Percentiles rank a stretch among this genome's conserved stretches.
These are phyloP conservation scores for Pichia norvegensis DNA, from an alignment of 1,139 yeast genomes.

Conservation along the genomic window DNA sequence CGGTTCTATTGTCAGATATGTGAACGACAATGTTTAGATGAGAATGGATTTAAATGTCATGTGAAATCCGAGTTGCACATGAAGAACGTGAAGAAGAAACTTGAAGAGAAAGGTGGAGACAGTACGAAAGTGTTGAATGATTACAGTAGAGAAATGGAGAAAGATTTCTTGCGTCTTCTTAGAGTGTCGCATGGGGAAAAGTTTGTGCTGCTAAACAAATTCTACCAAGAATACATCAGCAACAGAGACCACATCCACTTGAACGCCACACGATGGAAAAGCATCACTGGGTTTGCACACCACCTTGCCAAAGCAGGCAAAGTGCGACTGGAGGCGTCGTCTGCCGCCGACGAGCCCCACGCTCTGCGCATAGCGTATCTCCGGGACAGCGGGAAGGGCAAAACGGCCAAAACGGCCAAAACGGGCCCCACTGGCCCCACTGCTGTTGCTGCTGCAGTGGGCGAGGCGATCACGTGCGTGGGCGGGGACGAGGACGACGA, in stretches of 20 bases:
- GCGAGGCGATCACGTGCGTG: no score
- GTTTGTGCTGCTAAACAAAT: slow-evolving; percentile 68
- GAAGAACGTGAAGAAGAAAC: slow-evolving; percentile 37
- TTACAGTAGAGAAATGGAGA: slow-evolving; percentile 53
- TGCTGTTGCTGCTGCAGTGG: background rate
- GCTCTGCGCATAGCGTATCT: background rate
- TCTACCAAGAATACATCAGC: slow-evolving; percentile 79
- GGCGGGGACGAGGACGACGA: background rate
- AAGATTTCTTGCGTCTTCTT: slow-evolving; percentile 58
- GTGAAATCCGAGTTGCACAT: slow-evolving; percentile 69
- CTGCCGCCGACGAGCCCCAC: background rate
- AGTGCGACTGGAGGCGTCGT: slow-evolving; percentile 15
- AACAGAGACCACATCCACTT: slow-evolving; percentile 81
- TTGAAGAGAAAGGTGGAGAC: slow-evolving; percentile 25
- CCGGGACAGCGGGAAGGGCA: background rate
- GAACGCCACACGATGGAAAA: slow-evolving; percentile 79
- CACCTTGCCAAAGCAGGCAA: slow-evolving; percentile 50
- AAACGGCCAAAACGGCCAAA: background rate
- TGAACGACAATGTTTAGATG: slow-evolving; percentile 88
- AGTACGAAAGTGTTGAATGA: slow-evolving; percentile 47
- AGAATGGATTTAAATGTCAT: slow-evolving; percentile 90
- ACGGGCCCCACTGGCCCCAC: no score
- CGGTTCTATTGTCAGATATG: slow-evolving; percentile 89
- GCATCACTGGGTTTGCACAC: slow-evolving; percentile 64
- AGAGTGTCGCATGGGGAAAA: slow-evolving; percentile 75